Conservation (phyloP, 805 yeast genomes). For the Ogataea methylovora region DNA sequence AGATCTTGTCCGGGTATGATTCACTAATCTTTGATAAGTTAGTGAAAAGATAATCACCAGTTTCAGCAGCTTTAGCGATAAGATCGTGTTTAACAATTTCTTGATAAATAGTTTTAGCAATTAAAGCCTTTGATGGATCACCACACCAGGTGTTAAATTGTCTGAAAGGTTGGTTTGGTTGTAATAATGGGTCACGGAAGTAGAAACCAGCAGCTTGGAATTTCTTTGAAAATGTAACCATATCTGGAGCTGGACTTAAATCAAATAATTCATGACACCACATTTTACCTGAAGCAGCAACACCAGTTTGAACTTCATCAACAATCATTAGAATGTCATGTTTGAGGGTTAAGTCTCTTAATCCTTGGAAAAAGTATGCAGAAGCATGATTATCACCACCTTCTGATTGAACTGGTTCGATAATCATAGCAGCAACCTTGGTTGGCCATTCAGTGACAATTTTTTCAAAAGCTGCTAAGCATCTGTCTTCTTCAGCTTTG, state of each 20-base stretch:
- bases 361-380: slow-evolving; percentile 50
- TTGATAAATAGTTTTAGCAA: slow-evolving; percentile 53
- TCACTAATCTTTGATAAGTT: slow-evolving; percentile 32
- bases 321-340: slow-evolving; percentile 53
- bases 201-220: slow-evolving; percentile 70
- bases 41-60: slow-evolving; percentile 46
- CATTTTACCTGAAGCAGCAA: slow-evolving; percentile 64
- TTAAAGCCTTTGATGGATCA: slow-evolving; percentile 60
- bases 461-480: slow-evolving; percentile 36
- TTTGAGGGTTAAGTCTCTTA: slow-evolving; percentile 52
- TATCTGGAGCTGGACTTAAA: slow-evolving; percentile 54
- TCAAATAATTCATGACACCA: slow-evolving; percentile 72
- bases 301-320: slow-evolving; percentile 72
- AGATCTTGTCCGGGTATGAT: slow-evolving; percentile 33
- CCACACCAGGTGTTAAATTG: slow-evolving; percentile 80
- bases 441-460: slow-evolving; percentile 31
- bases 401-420: slow-evolving; percentile 64
- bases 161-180: slow-evolving; percentile 56
- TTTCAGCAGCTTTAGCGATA: slow-evolving; percentile 38
- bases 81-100: slow-evolving; percentile 44
- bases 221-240: slow-evolving; percentile 66
- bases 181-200: slow-evolving; percentile 50
- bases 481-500: slow-evolving; percentile 38
- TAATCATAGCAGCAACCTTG: slow-evolving; percentile 44
- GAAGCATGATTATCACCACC: slow-evolving; percentile 75